phyloP scores from a whole-genome alignment of 805 yeast genomes.

The Candida xiaguanensis region DNA sequence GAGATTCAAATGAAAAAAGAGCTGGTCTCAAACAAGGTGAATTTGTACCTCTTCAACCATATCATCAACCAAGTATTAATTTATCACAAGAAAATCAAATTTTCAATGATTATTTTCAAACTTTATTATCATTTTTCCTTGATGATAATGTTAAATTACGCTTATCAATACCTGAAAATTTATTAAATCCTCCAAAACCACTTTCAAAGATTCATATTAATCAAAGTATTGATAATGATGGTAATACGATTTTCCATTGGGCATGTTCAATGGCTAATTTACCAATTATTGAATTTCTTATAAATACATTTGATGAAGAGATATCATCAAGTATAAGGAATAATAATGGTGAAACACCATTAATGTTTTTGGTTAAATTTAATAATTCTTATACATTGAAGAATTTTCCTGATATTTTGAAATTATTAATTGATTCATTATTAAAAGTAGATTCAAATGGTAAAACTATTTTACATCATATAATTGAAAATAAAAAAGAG shows the following conservation, averaged over 20 bases:
- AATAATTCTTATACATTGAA: conserved; percentile 35
- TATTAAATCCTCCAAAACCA: conserved; percentile 55
- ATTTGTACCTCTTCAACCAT: conserved; percentile 32
- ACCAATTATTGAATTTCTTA: conserved; percentile 57
- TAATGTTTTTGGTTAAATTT: conserved; percentile 45
- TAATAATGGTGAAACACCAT: conserved; percentile 81
- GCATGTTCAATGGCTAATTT: conserved; percentile 87
- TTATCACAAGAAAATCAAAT: conserved; percentile 19
- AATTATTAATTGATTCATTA: conserved; percentile 33
- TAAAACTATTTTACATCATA: conserved; percentile 41
- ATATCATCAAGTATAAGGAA: conserved; percentile 72
- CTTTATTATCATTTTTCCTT: conserved; percentile 49
- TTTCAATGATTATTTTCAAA: conserved; percentile 39
- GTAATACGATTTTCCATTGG: conserved; percentile 94
- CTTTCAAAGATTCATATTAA: conserved; percentile 61
- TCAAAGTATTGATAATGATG: conserved; percentile 87
- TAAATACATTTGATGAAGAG: conserved; percentile 54
- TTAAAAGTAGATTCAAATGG: conserved; percentile 36
- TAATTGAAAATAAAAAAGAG: conserved; percentile 33
- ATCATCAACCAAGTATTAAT: conserved; percentile 28
- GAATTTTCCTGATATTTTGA: conserved; percentile 34
- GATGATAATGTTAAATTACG: conserved; percentile 34
- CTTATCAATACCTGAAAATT: conserved; percentile 29
- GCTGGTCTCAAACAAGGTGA: conserved; percentile 13
- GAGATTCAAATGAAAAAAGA: conserved; percentile 32